These are phyloP conservation scores for Blastocystis hominis DNA, from an alignment of 352 stramenopile species.

Conservation along the genomic window DNA sequence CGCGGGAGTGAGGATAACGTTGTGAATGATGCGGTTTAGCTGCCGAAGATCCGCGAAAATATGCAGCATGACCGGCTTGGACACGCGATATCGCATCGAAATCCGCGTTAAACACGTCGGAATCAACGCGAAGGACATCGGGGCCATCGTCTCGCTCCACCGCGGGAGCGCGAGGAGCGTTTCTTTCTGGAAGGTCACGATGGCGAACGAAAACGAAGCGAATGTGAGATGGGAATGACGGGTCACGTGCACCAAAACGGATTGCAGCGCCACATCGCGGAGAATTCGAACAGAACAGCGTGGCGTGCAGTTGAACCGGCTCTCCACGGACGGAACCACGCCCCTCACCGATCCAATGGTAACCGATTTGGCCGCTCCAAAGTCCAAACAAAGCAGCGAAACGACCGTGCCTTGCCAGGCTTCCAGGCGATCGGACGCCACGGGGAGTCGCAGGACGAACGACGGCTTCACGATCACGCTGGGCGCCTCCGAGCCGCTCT, in stretches of 20 bases:
- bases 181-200: neutral
- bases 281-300: neutral
- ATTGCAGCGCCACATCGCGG: neutral
- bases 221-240: neutral
- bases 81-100: neutral
- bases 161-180: neutral
- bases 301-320: neutral
- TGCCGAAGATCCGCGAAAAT: neutral
- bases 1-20: neutral
- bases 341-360: neutral
- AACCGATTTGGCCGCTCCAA: neutral
- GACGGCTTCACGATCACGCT: neutral
- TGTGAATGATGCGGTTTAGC: neutral
- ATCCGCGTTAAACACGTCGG: neutral
- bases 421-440: neutral
- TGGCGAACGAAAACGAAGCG: neutral
- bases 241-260: neutral
- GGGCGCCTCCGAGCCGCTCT: neutral
- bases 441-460: neutral
- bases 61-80: neutral
- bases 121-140: neutral
- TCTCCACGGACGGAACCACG: neutral
- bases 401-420: neutral
- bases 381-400: neutral
- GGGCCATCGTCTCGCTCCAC: neutral